A percentile compares a stretch with the other conserved stretches of the same genome.
Conservation (phyloP, 768 basidiomycete species). For the Collybiopsis luxurians region DNA sequence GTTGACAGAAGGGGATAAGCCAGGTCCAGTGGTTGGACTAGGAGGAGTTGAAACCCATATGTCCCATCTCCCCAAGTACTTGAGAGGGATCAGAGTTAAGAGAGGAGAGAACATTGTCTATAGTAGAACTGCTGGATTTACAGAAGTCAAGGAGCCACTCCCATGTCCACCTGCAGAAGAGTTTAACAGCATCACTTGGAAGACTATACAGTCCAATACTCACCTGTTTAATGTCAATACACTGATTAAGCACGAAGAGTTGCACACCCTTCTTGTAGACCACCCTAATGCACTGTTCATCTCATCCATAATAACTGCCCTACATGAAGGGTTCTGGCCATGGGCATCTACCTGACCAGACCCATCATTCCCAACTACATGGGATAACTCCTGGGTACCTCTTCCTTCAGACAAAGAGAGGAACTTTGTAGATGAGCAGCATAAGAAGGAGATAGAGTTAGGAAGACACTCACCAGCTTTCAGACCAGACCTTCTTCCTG, state of each 20-base stretch:
- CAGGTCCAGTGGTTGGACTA: no score
- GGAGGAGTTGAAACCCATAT: no score
- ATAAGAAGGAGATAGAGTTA: constrained; percentile 13
- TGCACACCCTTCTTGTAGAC: constrained; percentile 15
- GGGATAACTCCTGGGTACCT: constrained; percentile 9
- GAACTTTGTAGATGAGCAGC: constrained; percentile 14
- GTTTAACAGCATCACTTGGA: neutral
- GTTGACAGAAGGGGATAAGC: no score
- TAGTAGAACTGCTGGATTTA: neutral
- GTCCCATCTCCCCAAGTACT: neutral
- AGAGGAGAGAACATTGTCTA: neutral
- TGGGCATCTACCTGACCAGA: constrained; percentile 15
- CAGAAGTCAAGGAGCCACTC: neutral
- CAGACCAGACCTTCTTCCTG: constrained; percentile 9
- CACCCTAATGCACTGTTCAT: constrained; percentile 29
- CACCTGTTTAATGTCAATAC: neutral
- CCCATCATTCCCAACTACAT: constrained; percentile 6
- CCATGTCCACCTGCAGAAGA: neutral
- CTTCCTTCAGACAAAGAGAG: constrained; percentile 1
- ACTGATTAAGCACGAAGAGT: constrained; percentile 17
- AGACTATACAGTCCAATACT: neutral
- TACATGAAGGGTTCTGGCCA: constrained; percentile 30
- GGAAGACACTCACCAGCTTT: constrained; percentile 22
- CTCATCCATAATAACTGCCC: constrained; percentile 17
- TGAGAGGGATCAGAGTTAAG: neutral